Conservation (phyloP, 495 filamentous ascomycete genomes). For the Cetradonia linearis region DNA sequence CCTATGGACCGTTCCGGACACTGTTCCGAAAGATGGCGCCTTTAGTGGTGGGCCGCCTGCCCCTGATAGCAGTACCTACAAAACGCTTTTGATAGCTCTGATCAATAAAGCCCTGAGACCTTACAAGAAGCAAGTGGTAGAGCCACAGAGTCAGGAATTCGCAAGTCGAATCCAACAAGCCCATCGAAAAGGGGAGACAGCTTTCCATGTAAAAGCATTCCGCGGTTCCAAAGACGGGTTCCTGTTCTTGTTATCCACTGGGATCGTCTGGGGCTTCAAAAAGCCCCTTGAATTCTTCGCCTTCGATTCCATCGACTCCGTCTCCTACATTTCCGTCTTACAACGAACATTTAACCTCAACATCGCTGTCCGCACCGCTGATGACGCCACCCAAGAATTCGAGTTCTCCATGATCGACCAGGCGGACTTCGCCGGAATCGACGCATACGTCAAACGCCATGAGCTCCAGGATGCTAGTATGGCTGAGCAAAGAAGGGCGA, state of each 20-base stretch:
- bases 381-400: conserved; percentile 49
- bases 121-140: conserved; percentile 49
- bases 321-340: conserved; percentile 83
- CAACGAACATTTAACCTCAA: conserved; percentile 92
- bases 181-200: conserved; percentile 82
- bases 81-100: conserved; percentile 51
- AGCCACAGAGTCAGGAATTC: conserved; percentile 66
- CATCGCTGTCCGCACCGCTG: conserved; percentile 45
- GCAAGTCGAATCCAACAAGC: conserved; percentile 64
- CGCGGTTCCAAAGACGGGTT: conserved; percentile 91
- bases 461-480: conserved; percentile 82
- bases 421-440: conserved; percentile 73
- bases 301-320: conserved; percentile 63
- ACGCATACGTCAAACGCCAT: conserved; percentile 71
- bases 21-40: conserved; percentile 54
- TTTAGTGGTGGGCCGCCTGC: conserved; percentile 36
- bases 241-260: conserved; percentile 75
- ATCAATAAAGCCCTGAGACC: conserved; percentile 49
- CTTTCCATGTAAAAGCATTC: conserved; percentile 86
- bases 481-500: conserved; percentile 78
- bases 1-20: conserved; percentile 72
- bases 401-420: conserved; percentile 85
- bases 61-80: conserved; percentile 48
- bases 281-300: conserved; percentile 85
- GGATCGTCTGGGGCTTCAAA: conserved; percentile 91